Base-by-base conservation (phyloP, 2,329 filamentous ascomycete genomes). In the Ophiocordyceps camponoti-floridani region DNA sequence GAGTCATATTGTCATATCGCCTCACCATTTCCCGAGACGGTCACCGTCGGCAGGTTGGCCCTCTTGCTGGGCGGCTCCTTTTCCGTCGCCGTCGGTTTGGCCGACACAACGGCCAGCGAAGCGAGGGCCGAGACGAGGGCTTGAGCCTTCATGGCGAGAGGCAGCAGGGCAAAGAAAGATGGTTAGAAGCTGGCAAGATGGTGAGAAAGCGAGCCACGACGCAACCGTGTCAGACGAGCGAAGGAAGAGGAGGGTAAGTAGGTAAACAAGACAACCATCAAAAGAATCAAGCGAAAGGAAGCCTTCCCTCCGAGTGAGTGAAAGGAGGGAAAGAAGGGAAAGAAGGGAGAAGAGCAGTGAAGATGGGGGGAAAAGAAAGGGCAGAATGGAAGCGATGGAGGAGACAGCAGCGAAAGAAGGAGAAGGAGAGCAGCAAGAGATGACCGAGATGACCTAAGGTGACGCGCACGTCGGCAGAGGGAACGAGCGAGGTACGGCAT, bases 1-100 rank as follows among this genome's bases (percentile, higher is more conserved):
- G 26, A 35, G 12, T 43, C 41, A 30, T 48, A 41, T 19, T 13
- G 12, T 43, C 41, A 30, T 48, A 41, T 19, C n/a, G 35, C 46
- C 62, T 52, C 62, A 76, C 73, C 73, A 62, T 76, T 77, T 52
- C 73, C 73, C 18, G 69, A 73, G 43, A 63, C 69, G 1, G 68
- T 68, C 50, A 77, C 67, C 13, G 64, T 58, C 16, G 73, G 67
- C 26, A 74, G 52, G 43, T 60, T 59, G 49, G 65, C 66, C 44
- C 73, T 67, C 59, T 73, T 73, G 56, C 58, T 61, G 8, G 69
- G 68, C 18, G 67, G 60, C 49, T 70, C 58, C 45, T 63, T 65
- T 47, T 64, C 58, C 9, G 68, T 73, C 40, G 58, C 60, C 28
- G 73, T 75, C 43, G 75, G 73, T 11, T 61, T 62, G 45, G 71